Evolutionary conservation across 257 asterid species (phyloP).

Genomic region (Sherardia arvensis): DNA sequence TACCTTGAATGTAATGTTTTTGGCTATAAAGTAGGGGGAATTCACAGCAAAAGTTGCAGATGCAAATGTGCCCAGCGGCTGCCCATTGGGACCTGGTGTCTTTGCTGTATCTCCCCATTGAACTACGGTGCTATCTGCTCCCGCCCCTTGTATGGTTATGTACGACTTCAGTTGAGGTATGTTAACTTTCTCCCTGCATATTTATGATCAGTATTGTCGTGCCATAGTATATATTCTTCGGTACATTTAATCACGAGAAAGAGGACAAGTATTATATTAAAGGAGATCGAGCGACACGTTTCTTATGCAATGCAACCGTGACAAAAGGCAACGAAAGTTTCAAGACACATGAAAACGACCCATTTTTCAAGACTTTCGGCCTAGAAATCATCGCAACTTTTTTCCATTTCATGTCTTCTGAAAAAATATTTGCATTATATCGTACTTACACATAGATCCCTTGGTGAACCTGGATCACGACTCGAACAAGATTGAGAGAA

Average conservation of each 20-base stretch:
- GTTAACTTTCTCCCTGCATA: constrained; percentile 74
- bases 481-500: constrained; percentile 56
- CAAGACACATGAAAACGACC: background rate
- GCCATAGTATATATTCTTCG: background rate
- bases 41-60: constrained; percentile 94
- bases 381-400: background rate
- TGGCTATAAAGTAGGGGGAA: constrained; percentile 74
- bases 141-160: constrained; percentile 66
- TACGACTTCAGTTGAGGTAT: constrained; percentile 58
- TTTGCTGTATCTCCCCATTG: constrained; percentile 91
- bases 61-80: constrained; percentile 72
- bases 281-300: background rate
- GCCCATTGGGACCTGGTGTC: constrained; percentile 56
- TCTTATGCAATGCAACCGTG: constrained; percentile 5
- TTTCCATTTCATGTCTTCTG: background rate
- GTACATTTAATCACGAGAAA: background rate
- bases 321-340: background rate
- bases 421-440: background rate
- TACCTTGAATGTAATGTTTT: constrained; percentile 78
- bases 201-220: too few relatives aligned
- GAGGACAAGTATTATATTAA: background rate
- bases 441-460: constrained; percentile 74
- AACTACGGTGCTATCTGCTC: constrained; percentile 68
- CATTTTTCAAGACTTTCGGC: background rate
- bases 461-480: constrained; percentile 70